Base-by-base conservation (phyloP, 1,284 basidiomycete genomes). In the Leccinum subrobustum region DNA sequence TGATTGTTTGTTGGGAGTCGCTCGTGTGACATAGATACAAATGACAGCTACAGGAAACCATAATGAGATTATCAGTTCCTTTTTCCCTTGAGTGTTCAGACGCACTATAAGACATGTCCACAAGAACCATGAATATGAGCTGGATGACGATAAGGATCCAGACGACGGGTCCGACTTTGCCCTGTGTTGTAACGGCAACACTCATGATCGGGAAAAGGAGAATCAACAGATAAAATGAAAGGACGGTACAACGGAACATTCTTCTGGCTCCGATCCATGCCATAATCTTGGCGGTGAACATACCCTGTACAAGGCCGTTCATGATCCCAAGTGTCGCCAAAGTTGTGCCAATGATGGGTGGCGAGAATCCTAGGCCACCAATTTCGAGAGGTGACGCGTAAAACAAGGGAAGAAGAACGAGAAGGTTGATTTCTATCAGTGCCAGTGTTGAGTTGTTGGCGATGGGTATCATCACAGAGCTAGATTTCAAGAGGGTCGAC, bases 361-460 rank as follows among this genome's bases (percentile, higher is more conserved):
- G 87, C 0, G 80, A 67, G 20, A 89, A 75, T 1, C 87, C 89
- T 4, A 91, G 78, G 1, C 89, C 89, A 57, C 89, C 89, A 5
- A 84, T 75, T 52, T 77, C 76, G 54, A 87, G 76, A 7, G 89
- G 87, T 3, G 87, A 88, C 12, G 88, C 81, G 61, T 84, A 79
- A 72, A 89, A 91, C 20, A 91, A 71, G 3, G 89, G 89, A 23
- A 86, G 80, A 20, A 92, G 78, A 12, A 84, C 83, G 25, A 84
- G 79, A 67, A 83, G 81, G 1, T 83, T 73, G 56, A 91, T 89
- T 57, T 91, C 88, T 25, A 89, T 76, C 12, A 91, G 77, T 4
- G 84, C 82, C 7, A 91, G 77, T 14, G 73, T 74, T n/a, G 83
- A 85, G 68, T 90, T 91, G 68, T 88, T 91, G n/a, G 75, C 75